Evolutionary conservation across 2,329 filamentous ascomycete species (phyloP).

Genomic region (Colletotrichum incanum): DNA sequence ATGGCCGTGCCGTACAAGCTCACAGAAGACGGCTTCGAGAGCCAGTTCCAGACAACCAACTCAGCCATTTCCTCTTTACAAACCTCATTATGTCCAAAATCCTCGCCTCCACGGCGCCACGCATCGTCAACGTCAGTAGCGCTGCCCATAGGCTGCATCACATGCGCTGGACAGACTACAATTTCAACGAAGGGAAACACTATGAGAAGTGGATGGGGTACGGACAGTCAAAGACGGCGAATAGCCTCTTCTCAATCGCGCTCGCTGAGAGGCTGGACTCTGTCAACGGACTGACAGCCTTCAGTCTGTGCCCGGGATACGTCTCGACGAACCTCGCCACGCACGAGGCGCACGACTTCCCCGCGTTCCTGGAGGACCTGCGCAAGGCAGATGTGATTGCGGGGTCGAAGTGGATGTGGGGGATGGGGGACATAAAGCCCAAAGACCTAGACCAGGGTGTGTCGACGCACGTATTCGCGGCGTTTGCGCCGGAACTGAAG

Average conservation of each 20-base stretch:
- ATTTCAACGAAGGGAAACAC: conserved; percentile 52
- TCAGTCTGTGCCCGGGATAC: conserved; percentile 71
- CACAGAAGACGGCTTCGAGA: conserved; percentile 58
- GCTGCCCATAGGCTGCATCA: conserved; percentile 59
- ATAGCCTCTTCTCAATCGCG: conserved; percentile 45
- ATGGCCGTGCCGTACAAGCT: conserved; percentile 54
- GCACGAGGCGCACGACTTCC: conserved; percentile 27
- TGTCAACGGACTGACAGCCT: conserved; percentile 57
- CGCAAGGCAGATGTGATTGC: conserved; percentile 19
- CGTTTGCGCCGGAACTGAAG: conserved; percentile 29
- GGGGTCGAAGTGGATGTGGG: conserved; percentile 35
- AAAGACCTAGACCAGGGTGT: conserved; percentile 35
- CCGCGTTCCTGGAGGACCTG: conserved; percentile 18
- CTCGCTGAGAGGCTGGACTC: conserved; percentile 41
- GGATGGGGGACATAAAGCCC: background rate
- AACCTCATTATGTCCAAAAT: conserved; percentile 56
- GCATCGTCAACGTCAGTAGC: conserved; percentile 63
- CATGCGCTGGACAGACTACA: conserved; percentile 60
- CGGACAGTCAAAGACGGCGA: conserved; percentile 50
- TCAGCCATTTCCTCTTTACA: conserved; percentile 58
- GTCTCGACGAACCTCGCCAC: conserved; percentile 55
- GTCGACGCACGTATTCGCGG: conserved; percentile 38
- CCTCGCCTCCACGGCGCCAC: conserved; percentile 47
- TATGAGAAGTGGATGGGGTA: conserved; percentile 49
- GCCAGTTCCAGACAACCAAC: conserved; percentile 56